These are phyloP conservation scores for Plasmopara viticola DNA, from an alignment of 352 stramenopile species.

Conservation along the genomic window DNA sequence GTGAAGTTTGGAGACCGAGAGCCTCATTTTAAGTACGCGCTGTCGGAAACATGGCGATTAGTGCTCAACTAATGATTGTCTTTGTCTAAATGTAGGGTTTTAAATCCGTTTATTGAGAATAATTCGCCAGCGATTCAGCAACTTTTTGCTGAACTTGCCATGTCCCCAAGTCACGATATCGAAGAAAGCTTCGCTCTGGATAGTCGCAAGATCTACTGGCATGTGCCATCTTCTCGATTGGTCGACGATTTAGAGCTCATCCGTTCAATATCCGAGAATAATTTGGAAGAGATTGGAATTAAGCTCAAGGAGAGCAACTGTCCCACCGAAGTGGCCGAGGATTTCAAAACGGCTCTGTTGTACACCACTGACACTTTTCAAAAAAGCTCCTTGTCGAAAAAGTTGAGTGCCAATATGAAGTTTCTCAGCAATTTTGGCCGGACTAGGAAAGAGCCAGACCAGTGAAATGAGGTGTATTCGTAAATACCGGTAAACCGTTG, in stretches of 20 bases:
- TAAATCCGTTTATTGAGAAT: slow-evolving; percentile 84
- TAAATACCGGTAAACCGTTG: background rate
- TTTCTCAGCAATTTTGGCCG: slow-evolving; percentile 60
- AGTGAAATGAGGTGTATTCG: slow-evolving; percentile 6
- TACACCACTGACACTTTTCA: slow-evolving; percentile 28
- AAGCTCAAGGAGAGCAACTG: slow-evolving; percentile 46
- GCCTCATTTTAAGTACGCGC: slow-evolving; percentile 63
- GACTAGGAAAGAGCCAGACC: slow-evolving; percentile 34
- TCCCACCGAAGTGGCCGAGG: slow-evolving; percentile 32
- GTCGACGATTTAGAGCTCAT: slow-evolving; percentile 59
- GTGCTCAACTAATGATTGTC: background rate
- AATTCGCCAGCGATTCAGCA: slow-evolving; percentile 73
- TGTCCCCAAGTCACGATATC: slow-evolving; percentile 54
- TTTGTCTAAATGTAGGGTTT: slow-evolving; percentile 33
- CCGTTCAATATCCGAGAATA: slow-evolving; percentile 59
- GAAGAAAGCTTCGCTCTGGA: slow-evolving; percentile 71
- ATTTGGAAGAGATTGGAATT: slow-evolving; percentile 64
- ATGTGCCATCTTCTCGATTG: slow-evolving; percentile 49
- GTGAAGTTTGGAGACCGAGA: slow-evolving; percentile 83
- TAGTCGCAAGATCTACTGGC: slow-evolving; percentile 65
- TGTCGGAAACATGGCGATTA: slow-evolving; percentile 2
- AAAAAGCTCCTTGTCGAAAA: slow-evolving; percentile 54
- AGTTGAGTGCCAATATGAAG: slow-evolving; percentile 73
- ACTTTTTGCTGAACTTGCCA: slow-evolving; percentile 69
- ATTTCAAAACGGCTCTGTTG: slow-evolving; percentile 50